Percentiles rank a stretch among this genome's conserved stretches.
Evolutionary conservation across 805 yeast genomes (phyloP).

Genomic region (Candida saitoana): DNA sequence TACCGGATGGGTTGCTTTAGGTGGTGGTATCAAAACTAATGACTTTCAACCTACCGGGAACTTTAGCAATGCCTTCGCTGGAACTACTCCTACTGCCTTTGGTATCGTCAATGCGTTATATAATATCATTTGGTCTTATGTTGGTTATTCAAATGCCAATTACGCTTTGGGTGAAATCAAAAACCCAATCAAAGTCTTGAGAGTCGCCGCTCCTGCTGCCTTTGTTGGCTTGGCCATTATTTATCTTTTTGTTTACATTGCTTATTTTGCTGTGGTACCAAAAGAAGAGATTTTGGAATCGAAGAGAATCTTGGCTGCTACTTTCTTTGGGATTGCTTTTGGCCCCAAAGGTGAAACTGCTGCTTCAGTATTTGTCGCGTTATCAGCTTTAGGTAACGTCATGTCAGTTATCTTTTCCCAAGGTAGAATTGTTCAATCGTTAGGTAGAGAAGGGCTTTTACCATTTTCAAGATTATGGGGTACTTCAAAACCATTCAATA

Average conservation of each 20-base stretch:
- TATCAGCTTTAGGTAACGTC: constrained; percentile 79
- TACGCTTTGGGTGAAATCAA: constrained; percentile 78
- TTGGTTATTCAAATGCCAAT: constrained; percentile 80
- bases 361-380: constrained; percentile 73
- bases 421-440: constrained; percentile 74
- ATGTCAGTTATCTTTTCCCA: constrained; percentile 76
- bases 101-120: constrained; percentile 73
- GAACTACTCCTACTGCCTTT: constrained; percentile 53
- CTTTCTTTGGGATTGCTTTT: constrained; percentile 69
- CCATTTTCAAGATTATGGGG: constrained; percentile 75
- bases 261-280: constrained; percentile 80
- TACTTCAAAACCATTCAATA: constrained; percentile 62
- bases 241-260: constrained; percentile 72
- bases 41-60: constrained; percentile 52
- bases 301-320: constrained; percentile 70
- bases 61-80: constrained; percentile 55
- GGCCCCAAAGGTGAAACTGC: constrained; percentile 68
- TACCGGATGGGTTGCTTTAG: constrained; percentile 81
- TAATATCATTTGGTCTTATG: constrained; percentile 80
- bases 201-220: constrained; percentile 72
- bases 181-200: constrained; percentile 67
- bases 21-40: constrained; percentile 57
- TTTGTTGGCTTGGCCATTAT: constrained; percentile 56
- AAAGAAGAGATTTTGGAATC: constrained; percentile 54
- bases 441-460: constrained; percentile 77